A percentile compares a stretch with the other conserved stretches of the same genome.
These are phyloP conservation scores for Lachnellula occidentalis DNA, from an alignment of 2,329 filamentous ascomycete species.

Conservation along the genomic window DNA sequence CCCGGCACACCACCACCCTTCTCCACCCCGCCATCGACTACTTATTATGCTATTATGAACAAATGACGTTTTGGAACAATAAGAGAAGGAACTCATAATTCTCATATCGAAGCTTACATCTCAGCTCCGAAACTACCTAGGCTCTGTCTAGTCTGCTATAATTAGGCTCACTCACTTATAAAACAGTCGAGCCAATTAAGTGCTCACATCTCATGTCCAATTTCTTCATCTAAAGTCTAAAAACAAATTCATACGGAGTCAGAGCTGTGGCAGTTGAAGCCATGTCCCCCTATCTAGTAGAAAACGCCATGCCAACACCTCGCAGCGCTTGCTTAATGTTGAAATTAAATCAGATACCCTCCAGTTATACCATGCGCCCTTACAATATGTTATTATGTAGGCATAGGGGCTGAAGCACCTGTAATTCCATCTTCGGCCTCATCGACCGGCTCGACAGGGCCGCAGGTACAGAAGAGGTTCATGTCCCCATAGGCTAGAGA, in stretches of 20 bases:
- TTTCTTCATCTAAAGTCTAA: background rate
- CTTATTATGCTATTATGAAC: too few relatives aligned
- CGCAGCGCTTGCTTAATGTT: background rate
- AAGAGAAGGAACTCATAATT: too few relatives aligned
- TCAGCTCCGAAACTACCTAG: too few relatives aligned
- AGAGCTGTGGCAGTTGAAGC: background rate
- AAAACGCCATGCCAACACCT: background rate
- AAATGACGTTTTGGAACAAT: too few relatives aligned
- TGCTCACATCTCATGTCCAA: too few relatives aligned
- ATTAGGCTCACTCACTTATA: too few relatives aligned
- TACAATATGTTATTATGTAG: conserved; percentile 14
- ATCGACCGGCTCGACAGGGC: conserved; percentile 59
- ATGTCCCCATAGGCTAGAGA: conserved; percentile 73
- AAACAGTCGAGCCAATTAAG: too few relatives aligned
- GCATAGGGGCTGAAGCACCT: conserved; percentile 19
- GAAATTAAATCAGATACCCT: background rate
- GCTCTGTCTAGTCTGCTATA: too few relatives aligned
- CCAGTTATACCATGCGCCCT: background rate
- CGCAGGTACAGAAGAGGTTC: conserved; percentile 93
- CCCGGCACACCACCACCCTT: too few relatives aligned
- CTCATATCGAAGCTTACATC: too few relatives aligned
- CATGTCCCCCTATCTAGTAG: background rate
- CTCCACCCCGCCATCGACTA: too few relatives aligned
- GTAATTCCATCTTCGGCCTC: conserved; percentile 21
- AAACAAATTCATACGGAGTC: background rate